Evolutionary conservation across 306 rosid genomes (phyloP).

Genomic region (Casuarina equisetifolia): DNA sequence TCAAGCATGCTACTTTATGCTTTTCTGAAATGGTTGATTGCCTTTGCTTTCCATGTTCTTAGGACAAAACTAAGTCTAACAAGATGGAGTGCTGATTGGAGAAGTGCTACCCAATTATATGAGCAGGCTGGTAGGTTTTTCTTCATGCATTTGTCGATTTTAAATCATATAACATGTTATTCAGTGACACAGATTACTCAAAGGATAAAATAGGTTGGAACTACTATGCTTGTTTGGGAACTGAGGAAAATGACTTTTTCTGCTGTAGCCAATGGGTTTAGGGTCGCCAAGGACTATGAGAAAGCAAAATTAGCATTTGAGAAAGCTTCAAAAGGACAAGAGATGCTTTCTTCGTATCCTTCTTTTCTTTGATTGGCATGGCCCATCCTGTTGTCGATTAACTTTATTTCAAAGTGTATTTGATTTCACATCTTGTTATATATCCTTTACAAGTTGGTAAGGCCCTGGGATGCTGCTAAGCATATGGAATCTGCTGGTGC

Average conservation of each 20-base stretch:
- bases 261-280: constrained; percentile 75
- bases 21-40: constrained; percentile 15
- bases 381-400: background rate
- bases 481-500: constrained; percentile 97
- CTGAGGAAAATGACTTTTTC: constrained; percentile 19
- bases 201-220: background rate
- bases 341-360: constrained; percentile 97
- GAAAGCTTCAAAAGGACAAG: constrained; percentile 96
- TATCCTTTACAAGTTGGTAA: constrained; percentile 54
- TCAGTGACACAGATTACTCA: background rate
- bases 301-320: constrained; percentile 84
- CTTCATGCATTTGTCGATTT: background rate
- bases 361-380: constrained; percentile 7
- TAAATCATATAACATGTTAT: constrained; percentile 18
- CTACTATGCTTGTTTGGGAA: background rate
- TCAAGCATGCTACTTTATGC: background rate
- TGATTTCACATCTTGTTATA: background rate
- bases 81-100: constrained; percentile 97
- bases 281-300: constrained; percentile 69
- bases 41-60: background rate
- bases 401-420: background rate
- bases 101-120: constrained; percentile 69
- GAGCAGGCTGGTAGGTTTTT: constrained; percentile 82
- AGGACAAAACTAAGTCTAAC: constrained; percentile 88
- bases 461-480: constrained; percentile 99